Percentiles rank a stretch among this genome's conserved stretches.
Conservation (phyloP, 192 early-diverging fungal species). For the Jimgerdemannia lactiflua region DNA sequence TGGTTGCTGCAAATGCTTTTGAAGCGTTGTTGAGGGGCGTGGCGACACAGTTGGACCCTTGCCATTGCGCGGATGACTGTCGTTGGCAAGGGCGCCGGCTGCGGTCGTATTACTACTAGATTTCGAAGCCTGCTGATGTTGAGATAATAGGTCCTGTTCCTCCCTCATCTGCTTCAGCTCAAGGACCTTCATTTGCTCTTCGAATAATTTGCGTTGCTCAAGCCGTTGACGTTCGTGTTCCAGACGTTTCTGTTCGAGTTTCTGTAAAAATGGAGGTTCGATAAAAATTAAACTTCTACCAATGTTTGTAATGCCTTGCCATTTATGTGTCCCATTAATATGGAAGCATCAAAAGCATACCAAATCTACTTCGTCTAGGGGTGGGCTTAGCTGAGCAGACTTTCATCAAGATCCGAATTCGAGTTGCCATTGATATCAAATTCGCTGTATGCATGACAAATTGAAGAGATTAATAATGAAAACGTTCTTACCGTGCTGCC, state of each 20-base stretch:
- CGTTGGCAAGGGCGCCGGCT: constrained; percentile 9
- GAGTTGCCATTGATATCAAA: no score
- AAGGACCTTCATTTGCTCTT: constrained; percentile 45
- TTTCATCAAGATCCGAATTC: background rate
- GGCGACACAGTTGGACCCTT: constrained; percentile 18
- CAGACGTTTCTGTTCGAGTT: constrained; percentile 41
- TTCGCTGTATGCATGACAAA: no score
- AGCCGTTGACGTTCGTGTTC: constrained; percentile 43
- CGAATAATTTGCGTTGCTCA: constrained; percentile 38
- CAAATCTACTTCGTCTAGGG: background rate
- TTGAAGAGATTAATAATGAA: no score
- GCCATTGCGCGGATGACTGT: constrained; percentile 22
- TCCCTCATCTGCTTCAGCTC: constrained; percentile 43
- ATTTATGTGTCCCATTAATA: background rate
- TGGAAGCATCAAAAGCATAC: background rate
- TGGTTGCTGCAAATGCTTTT: constrained; percentile 10
- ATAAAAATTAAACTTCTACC: background rate
- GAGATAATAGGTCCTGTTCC: constrained; percentile 39
- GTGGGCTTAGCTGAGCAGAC: background rate
- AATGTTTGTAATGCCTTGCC: background rate
- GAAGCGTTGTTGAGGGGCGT: constrained; percentile 9
- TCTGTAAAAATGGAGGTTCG: constrained; percentile 12
- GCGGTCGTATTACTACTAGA: constrained; percentile 6
- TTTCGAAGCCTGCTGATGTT: constrained; percentile 13
- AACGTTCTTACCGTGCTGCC: background rate